Evolutionary conservation across 176 grass and related monocot species (phyloP).

Genomic region (Carex kokanica): DNA sequence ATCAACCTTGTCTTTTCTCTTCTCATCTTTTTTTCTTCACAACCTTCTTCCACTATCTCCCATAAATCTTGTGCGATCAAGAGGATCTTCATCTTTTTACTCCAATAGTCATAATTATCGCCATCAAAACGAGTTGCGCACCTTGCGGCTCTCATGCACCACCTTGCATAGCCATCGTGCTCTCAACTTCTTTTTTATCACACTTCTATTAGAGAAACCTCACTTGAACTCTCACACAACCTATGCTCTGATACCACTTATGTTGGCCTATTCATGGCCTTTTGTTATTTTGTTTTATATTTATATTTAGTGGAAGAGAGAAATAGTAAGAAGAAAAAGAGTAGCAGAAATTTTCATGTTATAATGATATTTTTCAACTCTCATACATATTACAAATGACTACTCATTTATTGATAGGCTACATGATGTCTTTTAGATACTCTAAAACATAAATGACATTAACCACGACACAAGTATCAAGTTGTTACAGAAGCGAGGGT

Average conservation of each 20-base stretch:
- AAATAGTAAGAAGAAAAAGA: not conserved
- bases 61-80: not conserved
- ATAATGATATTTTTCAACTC: too few species aligned
- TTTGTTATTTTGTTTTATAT: not conserved
- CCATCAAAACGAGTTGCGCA: not conserved
- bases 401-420: too few species aligned
- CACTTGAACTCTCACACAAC: not conserved
- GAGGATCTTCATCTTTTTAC: not conserved
- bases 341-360: too few species aligned
- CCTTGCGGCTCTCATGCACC: not conserved
- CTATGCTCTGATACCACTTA: not conserved
- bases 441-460: too few species aligned
- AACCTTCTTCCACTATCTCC: not conserved
- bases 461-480: too few species aligned
- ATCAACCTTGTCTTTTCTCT: too few species aligned
- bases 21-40: not conserved
- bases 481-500: too few species aligned
- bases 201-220: not conserved
- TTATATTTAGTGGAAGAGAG: not conserved
- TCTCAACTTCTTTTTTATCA: not conserved
- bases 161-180: not conserved
- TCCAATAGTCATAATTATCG: not conserved
- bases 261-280: not conserved
- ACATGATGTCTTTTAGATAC: too few species aligned
- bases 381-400: too few species aligned